Conservation (phyloP, 1,284 basidiomycete species). For the Ganoderma lucidum region DNA sequence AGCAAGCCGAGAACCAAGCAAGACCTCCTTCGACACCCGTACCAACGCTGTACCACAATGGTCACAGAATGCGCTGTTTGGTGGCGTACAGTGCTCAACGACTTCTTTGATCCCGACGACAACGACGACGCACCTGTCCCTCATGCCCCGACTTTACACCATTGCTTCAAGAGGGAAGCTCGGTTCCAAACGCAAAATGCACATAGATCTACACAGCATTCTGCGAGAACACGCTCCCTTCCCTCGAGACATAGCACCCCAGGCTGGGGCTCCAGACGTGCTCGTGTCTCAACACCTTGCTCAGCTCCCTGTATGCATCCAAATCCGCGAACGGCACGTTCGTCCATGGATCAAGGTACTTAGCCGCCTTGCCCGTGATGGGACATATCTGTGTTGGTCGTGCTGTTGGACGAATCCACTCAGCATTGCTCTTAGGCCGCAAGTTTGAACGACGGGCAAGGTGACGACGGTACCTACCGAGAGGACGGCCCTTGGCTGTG, state of each 20-base stretch:
- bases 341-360: slow-evolving; percentile 79
- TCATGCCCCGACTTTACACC: no score
- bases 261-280: slow-evolving; percentile 69
- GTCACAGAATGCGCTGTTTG: no score
- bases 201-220: slow-evolving; percentile 5
- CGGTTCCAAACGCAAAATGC: not conserved
- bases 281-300: slow-evolving; percentile 64
- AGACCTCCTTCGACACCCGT: no score
- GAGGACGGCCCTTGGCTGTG: slow-evolving; percentile 63
- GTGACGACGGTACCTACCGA: slow-evolving; percentile 52
- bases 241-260: slow-evolving; percentile 56
- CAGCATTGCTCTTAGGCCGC: not conserved
- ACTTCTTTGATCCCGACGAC: no score
- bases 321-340: slow-evolving; percentile 80
- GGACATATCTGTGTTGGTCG: slow-evolving; percentile 68
- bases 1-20: no score
- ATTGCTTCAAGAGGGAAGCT: no score
- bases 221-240: slow-evolving; percentile 27
- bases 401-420: slow-evolving; percentile 46
- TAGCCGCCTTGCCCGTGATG: slow-evolving; percentile 69
- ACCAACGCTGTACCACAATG: no score
- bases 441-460: not conserved
- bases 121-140: no score
- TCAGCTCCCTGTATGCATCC: slow-evolving; percentile 70
- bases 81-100: no score